phyloP scores from a whole-genome alignment of 2,329 filamentous ascomycete species.

The Calonectria multiphialidica region DNA sequence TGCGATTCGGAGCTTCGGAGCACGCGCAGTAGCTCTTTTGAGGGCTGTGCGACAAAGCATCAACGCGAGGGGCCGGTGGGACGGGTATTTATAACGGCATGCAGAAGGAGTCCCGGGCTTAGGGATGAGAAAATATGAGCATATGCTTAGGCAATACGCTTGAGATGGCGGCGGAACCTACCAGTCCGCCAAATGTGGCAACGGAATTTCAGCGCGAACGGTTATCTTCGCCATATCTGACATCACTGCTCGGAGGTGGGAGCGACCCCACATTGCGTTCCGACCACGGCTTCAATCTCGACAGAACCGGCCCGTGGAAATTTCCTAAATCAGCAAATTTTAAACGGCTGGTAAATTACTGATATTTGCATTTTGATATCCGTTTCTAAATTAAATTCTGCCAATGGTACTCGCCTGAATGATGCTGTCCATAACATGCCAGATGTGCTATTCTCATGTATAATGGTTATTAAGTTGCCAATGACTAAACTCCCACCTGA shows the following conservation, averaged over 20 bases:
- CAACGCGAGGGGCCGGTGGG: conserved; percentile 32
- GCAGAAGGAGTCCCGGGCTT: conserved; percentile 6
- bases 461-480: background rate
- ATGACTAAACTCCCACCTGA: background rate
- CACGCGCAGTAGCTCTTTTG: conserved; percentile 46
- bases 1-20: conserved; percentile 35
- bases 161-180: conserved; percentile 1
- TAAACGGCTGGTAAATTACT: background rate
- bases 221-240: conserved; percentile 32
- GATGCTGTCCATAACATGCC: background rate
- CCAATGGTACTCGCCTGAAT: background rate
- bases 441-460: background rate
- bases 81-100: conserved; percentile 23
- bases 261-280: conserved; percentile 25
- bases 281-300: conserved; percentile 28
- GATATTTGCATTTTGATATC: background rate
- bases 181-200: conserved; percentile 3
- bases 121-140: conserved; percentile 13
- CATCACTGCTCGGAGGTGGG: conserved; percentile 35
- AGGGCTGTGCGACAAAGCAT: conserved; percentile 51
- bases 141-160: conserved; percentile 10
- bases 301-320: conserved; percentile 27
- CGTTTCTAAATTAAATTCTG: background rate
- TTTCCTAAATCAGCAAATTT: background rate
- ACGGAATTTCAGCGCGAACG: conserved; percentile 10